A percentile compares a stretch with the other conserved stretches of the same genome.
These are phyloP conservation scores for Austroboletus novae-zelandiae DNA, from an alignment of 1,284 basidiomycete genomes.

Conservation along the genomic window DNA sequence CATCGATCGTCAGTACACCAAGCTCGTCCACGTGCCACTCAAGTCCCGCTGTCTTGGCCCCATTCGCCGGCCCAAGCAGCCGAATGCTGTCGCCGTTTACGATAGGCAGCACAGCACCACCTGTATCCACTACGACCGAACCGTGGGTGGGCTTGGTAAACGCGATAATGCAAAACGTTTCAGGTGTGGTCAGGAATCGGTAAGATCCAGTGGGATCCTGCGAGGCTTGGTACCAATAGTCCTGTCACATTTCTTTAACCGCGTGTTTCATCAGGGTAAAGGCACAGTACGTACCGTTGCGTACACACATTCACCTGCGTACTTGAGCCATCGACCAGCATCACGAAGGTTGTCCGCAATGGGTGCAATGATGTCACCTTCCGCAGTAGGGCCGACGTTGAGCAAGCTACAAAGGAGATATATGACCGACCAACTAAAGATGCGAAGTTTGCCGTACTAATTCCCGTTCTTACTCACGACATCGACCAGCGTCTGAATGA, in stretches of 20 bases:
- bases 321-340: constrained; percentile 49
- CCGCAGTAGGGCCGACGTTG: constrained; percentile 53
- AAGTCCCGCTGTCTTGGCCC: neutral
- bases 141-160: constrained; percentile 38
- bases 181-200: constrained; percentile 49
- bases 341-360: constrained; percentile 48
- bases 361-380: constrained; percentile 48
- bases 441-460: constrained; percentile 38
- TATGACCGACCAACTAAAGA: neutral
- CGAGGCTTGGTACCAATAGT: constrained; percentile 42
- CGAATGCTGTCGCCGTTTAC: constrained; percentile 41
- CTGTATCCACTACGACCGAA: constrained; percentile 38
- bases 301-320: constrained; percentile 51
- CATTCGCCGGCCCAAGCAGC: constrained; percentile 37
- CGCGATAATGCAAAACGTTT: constrained; percentile 51
- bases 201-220: constrained; percentile 40
- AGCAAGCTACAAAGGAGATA: constrained; percentile 45
- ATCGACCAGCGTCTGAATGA: constrained; percentile 52
- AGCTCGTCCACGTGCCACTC: constrained; percentile 20
- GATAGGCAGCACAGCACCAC: constrained; percentile 40
- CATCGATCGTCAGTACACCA: constrained; percentile 34
- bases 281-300: constrained; percentile 39
- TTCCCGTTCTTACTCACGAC: constrained; percentile 58
- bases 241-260: constrained; percentile 22
- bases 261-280: neutral